Base-by-base conservation (phyloP, 306 rosid species). In the Astragalus glycyphyllos region DNA sequence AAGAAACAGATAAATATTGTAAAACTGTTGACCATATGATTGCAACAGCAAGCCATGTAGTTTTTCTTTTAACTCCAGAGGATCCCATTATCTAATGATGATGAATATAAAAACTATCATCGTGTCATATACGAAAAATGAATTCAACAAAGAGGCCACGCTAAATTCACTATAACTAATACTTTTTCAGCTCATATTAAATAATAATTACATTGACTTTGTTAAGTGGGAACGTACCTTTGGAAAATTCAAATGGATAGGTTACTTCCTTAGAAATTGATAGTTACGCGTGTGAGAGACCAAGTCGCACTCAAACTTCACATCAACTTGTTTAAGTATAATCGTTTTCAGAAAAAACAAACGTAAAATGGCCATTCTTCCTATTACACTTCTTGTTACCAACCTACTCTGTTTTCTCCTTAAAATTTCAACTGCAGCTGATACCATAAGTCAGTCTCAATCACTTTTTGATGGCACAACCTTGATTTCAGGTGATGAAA, bases 401-500 rank as follows among this genome's bases (percentile, higher is more conserved):
- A n/a, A 0, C 3, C 6, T 57, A 1, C 42, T 73, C 17, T n/a
- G n/a, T 0, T 38, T 37, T 6, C 7, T 7, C 5, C 35, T 45
- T 12, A 8, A 73, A 37, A 23, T 23, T 38, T 49, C 70, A 11
- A 5, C 5, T 1, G 34, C n/a, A 38, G 26, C 16, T 0, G 44
- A 61, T 15, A 61, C 63, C 42, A 40, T 73, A 1, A 73, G 53
- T 9, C 45, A 50, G 12, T 6, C 29, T 6, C 20, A 61, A 8
- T 11, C 70, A 35, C 77, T 73, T 49, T 0, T 3, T 11, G 62
- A 73, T 13, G 70, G 70, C 7, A 13, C 6, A 1, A 73, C 44
- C 0, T 51, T 73, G 77, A 70, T 73, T 10, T 72, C 77, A 9
- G 5, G 35, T 1, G 70, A 31, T 9, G 77, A 45, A n/a, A 73